phyloP scores from a whole-genome alignment of 768 basidiomycete species.

The Suillus cothurnatus region DNA sequence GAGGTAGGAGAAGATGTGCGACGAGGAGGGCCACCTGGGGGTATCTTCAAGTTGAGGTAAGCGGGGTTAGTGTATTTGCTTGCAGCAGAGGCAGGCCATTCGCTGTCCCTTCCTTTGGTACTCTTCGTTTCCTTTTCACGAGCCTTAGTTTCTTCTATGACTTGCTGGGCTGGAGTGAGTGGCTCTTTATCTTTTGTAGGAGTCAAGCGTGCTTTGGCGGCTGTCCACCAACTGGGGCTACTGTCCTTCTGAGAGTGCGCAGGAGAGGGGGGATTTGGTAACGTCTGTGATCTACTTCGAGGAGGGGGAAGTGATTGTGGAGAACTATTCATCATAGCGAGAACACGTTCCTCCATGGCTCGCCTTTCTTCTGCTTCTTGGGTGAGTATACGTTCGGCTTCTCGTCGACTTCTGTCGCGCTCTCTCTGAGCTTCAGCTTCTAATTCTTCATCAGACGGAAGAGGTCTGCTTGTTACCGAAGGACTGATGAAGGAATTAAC shows the following conservation, averaged over 20 bases:
- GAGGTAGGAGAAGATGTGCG: slow-evolving; percentile 60
- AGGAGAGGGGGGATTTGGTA: slow-evolving; percentile 62
- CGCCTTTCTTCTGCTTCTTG: slow-evolving; percentile 71
- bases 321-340: slow-evolving; percentile 67
- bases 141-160: slow-evolving; percentile 73
- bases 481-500: slow-evolving; percentile 68
- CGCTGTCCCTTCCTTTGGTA: slow-evolving; percentile 46
- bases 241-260: slow-evolving; percentile 65
- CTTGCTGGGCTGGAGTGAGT: slow-evolving; percentile 84
- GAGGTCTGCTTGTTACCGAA: slow-evolving; percentile 44
- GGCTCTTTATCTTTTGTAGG: slow-evolving; percentile 74
- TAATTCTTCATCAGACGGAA: slow-evolving; percentile 74
- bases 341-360: slow-evolving; percentile 70
- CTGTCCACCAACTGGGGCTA: slow-evolving; percentile 65
- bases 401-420: slow-evolving; percentile 71
- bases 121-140: slow-evolving; percentile 57
- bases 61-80: slow-evolving; percentile 61
- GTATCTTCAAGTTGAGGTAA: slow-evolving; percentile 56
- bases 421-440: slow-evolving; percentile 82
- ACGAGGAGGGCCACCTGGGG: slow-evolving; percentile 48
- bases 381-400: slow-evolving; percentile 77
- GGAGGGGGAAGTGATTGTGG: slow-evolving; percentile 50
- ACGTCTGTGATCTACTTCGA: slow-evolving; percentile 59
- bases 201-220: slow-evolving; percentile 74
- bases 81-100: slow-evolving; percentile 57